A percentile compares a stretch with the other conserved stretches of the same genome.
Conservation (phyloP, 441 rosid genomes). For the Corymbia calophylla region DNA sequence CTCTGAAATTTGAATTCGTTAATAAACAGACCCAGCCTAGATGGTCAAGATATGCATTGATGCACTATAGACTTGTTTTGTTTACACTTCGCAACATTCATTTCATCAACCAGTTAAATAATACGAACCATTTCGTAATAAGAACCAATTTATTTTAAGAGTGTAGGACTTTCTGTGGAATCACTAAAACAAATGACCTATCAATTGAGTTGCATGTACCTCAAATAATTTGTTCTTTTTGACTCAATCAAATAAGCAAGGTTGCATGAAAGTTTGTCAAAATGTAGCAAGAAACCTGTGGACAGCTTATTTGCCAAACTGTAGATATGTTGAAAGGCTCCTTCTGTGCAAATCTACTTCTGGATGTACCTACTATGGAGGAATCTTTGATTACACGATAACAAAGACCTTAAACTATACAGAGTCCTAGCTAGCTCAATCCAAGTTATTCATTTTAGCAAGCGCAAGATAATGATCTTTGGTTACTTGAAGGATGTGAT, state of each 20-base stretch:
- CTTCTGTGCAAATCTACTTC: conserved; percentile 74
- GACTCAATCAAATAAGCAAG: background rate
- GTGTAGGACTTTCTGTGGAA: background rate
- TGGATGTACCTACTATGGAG: conserved; percentile 71
- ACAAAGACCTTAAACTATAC: background rate
- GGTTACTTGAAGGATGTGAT: background rate
- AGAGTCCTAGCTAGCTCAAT: background rate
- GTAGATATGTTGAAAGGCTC: conserved; percentile 87
- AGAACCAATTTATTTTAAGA: background rate
- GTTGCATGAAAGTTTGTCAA: background rate
- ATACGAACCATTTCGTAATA: background rate
- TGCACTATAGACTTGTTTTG: background rate
- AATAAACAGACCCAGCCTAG: background rate
- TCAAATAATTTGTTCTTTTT: background rate
- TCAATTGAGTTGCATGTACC: background rate
- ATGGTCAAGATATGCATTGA: background rate
- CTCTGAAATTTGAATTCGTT: background rate
- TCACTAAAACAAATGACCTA: background rate
- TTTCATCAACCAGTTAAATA: background rate
- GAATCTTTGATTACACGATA: conserved; percentile 47
- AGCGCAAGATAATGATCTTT: background rate
- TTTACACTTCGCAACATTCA: background rate
- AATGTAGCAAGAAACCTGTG: background rate
- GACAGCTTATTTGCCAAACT: background rate
- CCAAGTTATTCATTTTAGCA: background rate